Base-by-base conservation (phyloP, 768 basidiomycete genomes). In the Boletus subparvulus region DNA sequence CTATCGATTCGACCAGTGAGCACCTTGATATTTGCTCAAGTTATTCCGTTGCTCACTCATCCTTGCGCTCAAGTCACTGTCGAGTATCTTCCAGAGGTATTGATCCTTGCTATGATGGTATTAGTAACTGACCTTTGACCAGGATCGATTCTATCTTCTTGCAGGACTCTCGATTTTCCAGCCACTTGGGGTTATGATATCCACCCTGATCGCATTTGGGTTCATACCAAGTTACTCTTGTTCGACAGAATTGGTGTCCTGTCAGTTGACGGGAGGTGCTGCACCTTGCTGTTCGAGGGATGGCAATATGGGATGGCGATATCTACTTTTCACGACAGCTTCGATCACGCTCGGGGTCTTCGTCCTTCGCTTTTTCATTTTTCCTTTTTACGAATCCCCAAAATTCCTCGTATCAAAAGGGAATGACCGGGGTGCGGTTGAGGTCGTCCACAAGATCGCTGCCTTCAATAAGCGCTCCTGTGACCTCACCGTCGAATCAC, bases 291-390 rank as follows among this genome's bases (percentile, higher is more conserved):
- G 61, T 37, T 56, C 63, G 12, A 63, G 13, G 36, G 44, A 44
- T 17, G 47, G 6, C 19, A 63, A 63, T 30, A 63, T 64, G 63
- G 63, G 63, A 19, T 65, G 63, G 63, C 56, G 60, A n/a, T 64
- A 64, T 26, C 17, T 57, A 1, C 30, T 58, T 30, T 64, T 63
- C 48, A 35, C 59, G 4, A 14, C 47, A 4, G 51, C 37, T 19
- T 42, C 52, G 8, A 54, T 64, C n/a, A 61, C 62, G 6, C 42
- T 64, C 6, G 42, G 30, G 4, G 19, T 64, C 7, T 64, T 61
- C n/a, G 37, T 54, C 16, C 0, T 64, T n/a, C 59, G 63, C 7
- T 61, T 54, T 26, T 64, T 64, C 32, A 21, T 64, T 2, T 64
- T 64, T 21, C 56, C 62, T 0, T 58, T 64, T 30, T 24, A 64